Conservation (phyloP, 768 basidiomycete species). For the Imleria badia region DNA sequence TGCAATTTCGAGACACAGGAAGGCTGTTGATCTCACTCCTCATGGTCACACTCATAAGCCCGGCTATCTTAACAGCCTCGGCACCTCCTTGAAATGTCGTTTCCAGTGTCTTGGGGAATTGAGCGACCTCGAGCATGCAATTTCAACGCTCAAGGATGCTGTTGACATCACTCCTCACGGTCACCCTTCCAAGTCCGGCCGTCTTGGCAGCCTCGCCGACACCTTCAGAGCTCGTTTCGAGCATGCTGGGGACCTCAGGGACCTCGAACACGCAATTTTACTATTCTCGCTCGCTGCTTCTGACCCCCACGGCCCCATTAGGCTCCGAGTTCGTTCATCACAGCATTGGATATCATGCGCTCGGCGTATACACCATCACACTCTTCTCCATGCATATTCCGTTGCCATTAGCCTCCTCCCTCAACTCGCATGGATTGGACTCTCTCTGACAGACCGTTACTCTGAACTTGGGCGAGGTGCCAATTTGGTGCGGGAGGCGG, state of each 20-base stretch:
- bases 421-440: conserved; percentile 11
- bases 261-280: background rate
- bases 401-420: conserved; percentile 20
- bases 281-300: conserved; percentile 2
- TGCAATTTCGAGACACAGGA: background rate
- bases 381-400: conserved; percentile 20
- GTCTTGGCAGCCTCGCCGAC: background rate
- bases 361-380: background rate
- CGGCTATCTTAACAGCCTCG: background rate
- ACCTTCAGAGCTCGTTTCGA: background rate
- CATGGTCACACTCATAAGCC: background rate
- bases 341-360: conserved; percentile 4
- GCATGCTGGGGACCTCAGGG: background rate
- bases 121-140: background rate
- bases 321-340: conserved; percentile 3
- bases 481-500: conserved; percentile 22
- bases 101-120: background rate
- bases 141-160: background rate
- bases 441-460: conserved; percentile 17
- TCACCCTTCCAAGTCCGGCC: background rate
- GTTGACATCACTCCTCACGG: background rate
- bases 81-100: background rate
- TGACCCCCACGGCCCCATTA: background rate
- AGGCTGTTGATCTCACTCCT: background rate
- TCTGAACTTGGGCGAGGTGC: conserved; percentile 5